Conservation (phyloP, 139 green algal species). For the Raphidocelis subcapitata region DNA sequence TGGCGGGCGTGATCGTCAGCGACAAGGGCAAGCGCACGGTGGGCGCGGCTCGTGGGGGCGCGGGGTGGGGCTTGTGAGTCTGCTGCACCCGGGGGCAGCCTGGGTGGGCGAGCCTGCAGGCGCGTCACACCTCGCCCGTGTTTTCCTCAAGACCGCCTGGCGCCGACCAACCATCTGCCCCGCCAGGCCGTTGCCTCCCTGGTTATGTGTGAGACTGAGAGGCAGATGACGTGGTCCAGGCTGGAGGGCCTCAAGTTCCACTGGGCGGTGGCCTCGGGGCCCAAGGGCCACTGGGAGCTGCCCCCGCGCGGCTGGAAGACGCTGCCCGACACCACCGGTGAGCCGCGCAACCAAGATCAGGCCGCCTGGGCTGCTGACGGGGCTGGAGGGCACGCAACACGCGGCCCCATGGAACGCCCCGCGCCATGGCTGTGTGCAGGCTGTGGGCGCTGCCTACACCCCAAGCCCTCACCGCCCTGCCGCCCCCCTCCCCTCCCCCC, state of each 20-base stretch:
- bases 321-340: conserved; percentile 24
- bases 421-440: not conserved
- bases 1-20: conserved; percentile 15
- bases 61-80: not conserved
- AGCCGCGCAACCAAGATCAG: too few relatives aligned
- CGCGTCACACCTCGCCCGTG: too few relatives aligned
- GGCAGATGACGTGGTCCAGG: conserved; percentile 30
- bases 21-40: conserved; percentile 2
- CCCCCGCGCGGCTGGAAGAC: conserved; percentile 27
- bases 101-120: too few relatives aligned
- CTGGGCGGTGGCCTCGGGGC: conserved; percentile 16
- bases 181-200: conserved; percentile 15
- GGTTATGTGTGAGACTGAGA: conserved; percentile 30
- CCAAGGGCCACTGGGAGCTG: conserved; percentile 26
- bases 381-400: too few relatives aligned
- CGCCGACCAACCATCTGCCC: not conserved
- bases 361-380: too few relatives aligned
- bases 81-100: too few relatives aligned
- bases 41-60: not conserved
- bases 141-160: too few relatives aligned
- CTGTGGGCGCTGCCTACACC: not conserved
- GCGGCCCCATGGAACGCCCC: too few relatives aligned
- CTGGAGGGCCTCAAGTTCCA: conserved; percentile 32
- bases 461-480: too few relatives aligned
- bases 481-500: not conserved